Evolutionary conservation across 2,329 filamentous ascomycete species (phyloP).

Genomic region (Aspergillus alliaceus): DNA sequence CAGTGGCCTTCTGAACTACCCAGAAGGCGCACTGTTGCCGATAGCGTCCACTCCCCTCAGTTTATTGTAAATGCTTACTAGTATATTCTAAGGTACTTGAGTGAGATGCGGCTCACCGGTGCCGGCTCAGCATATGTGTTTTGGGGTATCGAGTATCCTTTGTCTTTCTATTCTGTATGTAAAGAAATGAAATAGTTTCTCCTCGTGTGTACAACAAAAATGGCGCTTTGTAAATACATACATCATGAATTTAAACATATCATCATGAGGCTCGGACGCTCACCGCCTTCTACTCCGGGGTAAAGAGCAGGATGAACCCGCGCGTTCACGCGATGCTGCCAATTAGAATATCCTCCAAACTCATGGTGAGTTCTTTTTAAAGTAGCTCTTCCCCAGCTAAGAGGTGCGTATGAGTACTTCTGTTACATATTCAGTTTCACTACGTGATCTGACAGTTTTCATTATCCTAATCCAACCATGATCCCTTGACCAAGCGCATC

Average conservation of each 20-base stretch:
- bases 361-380: background rate
- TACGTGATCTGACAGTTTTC: background rate
- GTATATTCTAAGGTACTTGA: background rate
- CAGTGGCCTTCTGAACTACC: too few species aligned
- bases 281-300: conserved; percentile 8
- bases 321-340: background rate
- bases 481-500: too few species aligned
- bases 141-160: too few species aligned
- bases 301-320: background rate
- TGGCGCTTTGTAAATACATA: too few species aligned
- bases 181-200: too few species aligned
- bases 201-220: too few species aligned
- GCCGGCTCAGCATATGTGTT: background rate
- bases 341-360: background rate
- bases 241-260: too few species aligned
- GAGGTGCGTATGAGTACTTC: too few species aligned
- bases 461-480: background rate
- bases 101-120: background rate
- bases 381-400: too few species aligned
- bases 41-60: background rate
- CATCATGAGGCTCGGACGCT: background rate
- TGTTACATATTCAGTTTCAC: background rate
- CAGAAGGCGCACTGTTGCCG: too few species aligned
- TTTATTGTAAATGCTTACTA: background rate
- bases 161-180: background rate